Evolutionary conservation across 805 yeast species (phyloP).

Genomic region (Saturnispora diversa): DNA sequence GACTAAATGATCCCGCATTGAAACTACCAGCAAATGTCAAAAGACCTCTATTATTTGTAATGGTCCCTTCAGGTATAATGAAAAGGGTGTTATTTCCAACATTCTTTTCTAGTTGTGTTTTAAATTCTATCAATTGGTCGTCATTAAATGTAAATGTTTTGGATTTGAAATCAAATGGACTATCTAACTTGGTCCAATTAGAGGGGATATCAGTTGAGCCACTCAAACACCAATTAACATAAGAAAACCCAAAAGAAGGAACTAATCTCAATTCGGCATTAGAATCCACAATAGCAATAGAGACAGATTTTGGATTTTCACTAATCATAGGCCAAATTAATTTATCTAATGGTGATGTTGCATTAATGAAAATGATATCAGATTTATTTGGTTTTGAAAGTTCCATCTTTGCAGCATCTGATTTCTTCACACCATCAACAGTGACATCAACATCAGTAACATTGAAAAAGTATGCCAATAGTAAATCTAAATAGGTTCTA

Average conservation of each 20-base stretch:
- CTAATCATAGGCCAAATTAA: conserved; percentile 26
- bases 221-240: conserved; percentile 13
- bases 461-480: conserved; percentile 30
- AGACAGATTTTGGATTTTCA: conserved; percentile 11
- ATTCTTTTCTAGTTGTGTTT: background rate
- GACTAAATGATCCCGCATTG: conserved; percentile 12
- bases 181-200: background rate
- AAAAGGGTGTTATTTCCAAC: conserved; percentile 33
- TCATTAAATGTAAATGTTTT: conserved; percentile 8
- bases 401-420: conserved; percentile 30
- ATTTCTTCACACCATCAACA: conserved; percentile 44
- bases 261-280: conserved; percentile 12
- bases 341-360: conserved; percentile 52
- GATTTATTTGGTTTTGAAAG: conserved; percentile 32
- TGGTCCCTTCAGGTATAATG: conserved; percentile 71
- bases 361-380: conserved; percentile 50
- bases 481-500: conserved; percentile 15
- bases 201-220: conserved; percentile 9
- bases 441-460: conserved; percentile 25
- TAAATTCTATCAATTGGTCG: conserved; percentile 6
- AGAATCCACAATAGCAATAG: conserved; percentile 17
- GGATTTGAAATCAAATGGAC: background rate
- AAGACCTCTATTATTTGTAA: conserved; percentile 75
- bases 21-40: conserved; percentile 43
- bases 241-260: conserved; percentile 3